Evolutionary conservation across 306 rosid species (phyloP), one percentile per base, ranked within the genome.

Genomic region (Sphenostylis stenocarpa): DNA sequence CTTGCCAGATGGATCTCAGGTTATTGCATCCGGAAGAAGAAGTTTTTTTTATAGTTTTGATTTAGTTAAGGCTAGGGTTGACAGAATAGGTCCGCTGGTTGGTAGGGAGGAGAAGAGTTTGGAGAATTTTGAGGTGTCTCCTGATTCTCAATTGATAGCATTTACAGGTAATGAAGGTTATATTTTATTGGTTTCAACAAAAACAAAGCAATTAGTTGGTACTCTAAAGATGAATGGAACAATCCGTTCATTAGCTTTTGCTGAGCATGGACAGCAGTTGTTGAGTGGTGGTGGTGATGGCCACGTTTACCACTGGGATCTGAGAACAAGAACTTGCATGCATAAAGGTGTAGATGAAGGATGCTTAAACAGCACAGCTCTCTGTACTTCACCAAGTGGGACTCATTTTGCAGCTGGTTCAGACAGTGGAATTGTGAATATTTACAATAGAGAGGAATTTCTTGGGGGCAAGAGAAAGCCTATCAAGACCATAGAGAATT

Each of bases 41-140:
- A 94, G 87, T 74, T 90, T 88, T 65, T 90, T 92, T 76, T 95
- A 95, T 66, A 78, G 88, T 77, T 87, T 92, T 51, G 98, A 95
- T 79, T 76, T 95, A 53, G 95, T 90, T 28, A 92, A 92, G 83
- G 96, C 96, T 48, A 84, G 67, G 70, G 87, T 90, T 69, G 96
- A 90, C 45, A 89, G 82, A 76, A 89, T 90, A 13, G 97, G 98
- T 36, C 98, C 98, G 38, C 88, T 95, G 38, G 91, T 95, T 70
- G 97, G 96, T 69, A 87, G 98, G 87, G 96, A 90, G 75, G 98
- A 95, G 84, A 92, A 90, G 81, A 95, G 98, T 88, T 77, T 95
- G 86, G 98, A 92, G 80, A 14, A 15, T 84, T 92, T 95, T 76
- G 96, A 95, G 88, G 91, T 90, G 64, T 90, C 97, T 68, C 89